phyloP scores from a whole-genome alignment of 2,329 filamentous ascomycete genomes.

The Herpomyces periplanetae region DNA sequence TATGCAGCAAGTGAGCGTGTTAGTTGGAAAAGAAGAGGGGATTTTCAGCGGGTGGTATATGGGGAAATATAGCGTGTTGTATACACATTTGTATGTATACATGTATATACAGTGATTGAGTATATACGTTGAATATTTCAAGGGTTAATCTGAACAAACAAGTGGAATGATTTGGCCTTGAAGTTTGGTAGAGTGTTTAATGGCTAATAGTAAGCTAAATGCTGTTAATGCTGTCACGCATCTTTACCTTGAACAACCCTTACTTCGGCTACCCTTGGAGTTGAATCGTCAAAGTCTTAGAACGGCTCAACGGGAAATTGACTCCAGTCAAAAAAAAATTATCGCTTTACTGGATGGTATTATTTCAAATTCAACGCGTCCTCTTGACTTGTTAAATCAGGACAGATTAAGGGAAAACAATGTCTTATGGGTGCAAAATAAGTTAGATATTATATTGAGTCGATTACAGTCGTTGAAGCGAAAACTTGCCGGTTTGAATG shows the following conservation, averaged over 20 bases:
- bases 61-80: too few relatives aligned
- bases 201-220: too few relatives aligned
- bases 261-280: conserved; percentile 67
- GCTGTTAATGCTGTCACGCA: too few relatives aligned
- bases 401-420: neutral
- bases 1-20: too few relatives aligned
- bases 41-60: too few relatives aligned
- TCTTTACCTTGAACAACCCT: conserved; percentile 86
- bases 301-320: conserved; percentile 31
- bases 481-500: conserved; percentile 35
- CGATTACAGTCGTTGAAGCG: conserved; percentile 57
- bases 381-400: conserved; percentile 5
- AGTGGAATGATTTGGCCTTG: too few relatives aligned
- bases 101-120: too few relatives aligned
- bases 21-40: too few relatives aligned
- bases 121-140: too few relatives aligned
- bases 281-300: conserved; percentile 82
- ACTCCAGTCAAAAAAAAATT: conserved; percentile 10
- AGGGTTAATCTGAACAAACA: too few relatives aligned
- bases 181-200: too few relatives aligned
- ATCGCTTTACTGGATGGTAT: neutral
- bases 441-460: conserved; percentile 44
- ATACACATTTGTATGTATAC: too few relatives aligned
- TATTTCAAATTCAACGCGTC: conserved; percentile 10
- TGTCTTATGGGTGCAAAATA: conserved; percentile 19